Conservation (phyloP, 2,329 filamentous ascomycete species). For the Whalleya microplaca region DNA sequence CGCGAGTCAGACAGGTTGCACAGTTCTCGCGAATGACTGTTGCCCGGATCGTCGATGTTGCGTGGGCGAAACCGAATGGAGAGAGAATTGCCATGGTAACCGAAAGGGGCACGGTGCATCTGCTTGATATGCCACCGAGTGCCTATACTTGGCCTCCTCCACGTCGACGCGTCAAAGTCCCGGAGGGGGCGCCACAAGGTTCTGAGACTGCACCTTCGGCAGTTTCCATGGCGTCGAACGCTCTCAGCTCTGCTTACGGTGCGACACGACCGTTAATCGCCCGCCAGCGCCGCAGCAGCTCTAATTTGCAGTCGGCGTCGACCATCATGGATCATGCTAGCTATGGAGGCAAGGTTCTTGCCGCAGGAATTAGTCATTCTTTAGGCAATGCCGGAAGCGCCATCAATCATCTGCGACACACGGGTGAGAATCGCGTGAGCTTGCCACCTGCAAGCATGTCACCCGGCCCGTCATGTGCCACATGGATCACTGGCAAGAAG, state of each 20-base stretch:
- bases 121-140: slow-evolving; percentile 82
- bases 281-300: slow-evolving; percentile 57
- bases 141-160: slow-evolving; percentile 88
- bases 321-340: slow-evolving; percentile 64
- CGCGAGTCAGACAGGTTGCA: slow-evolving; percentile 79
- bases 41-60: slow-evolving; percentile 86
- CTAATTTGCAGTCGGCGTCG: slow-evolving; percentile 45
- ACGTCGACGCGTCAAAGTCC: slow-evolving; percentile 51
- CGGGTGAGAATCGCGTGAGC: slow-evolving; percentile 74
- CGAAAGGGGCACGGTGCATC: slow-evolving; percentile 91
- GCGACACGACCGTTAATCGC: slow-evolving; percentile 65
- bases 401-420: slow-evolving; percentile 73
- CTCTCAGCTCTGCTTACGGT: slow-evolving; percentile 71
- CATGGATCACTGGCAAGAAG: slow-evolving; percentile 66
- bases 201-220: slow-evolving; percentile 57
- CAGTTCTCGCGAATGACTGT: slow-evolving; percentile 91
- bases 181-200: slow-evolving; percentile 50
- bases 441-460: slow-evolving; percentile 60
- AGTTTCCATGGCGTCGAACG: slow-evolving; percentile 71
- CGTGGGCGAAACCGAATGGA: slow-evolving; percentile 81
- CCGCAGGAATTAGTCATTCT: slow-evolving; percentile 74
- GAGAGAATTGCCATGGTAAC: slow-evolving; percentile 89
- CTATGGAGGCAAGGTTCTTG: slow-evolving; percentile 72
- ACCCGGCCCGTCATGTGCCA: slow-evolving; percentile 60
- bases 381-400: slow-evolving; percentile 73